Evolutionary conservation across 2,329 filamentous ascomycete genomes (phyloP).

Genomic region (Pezicula neosporulosa): DNA sequence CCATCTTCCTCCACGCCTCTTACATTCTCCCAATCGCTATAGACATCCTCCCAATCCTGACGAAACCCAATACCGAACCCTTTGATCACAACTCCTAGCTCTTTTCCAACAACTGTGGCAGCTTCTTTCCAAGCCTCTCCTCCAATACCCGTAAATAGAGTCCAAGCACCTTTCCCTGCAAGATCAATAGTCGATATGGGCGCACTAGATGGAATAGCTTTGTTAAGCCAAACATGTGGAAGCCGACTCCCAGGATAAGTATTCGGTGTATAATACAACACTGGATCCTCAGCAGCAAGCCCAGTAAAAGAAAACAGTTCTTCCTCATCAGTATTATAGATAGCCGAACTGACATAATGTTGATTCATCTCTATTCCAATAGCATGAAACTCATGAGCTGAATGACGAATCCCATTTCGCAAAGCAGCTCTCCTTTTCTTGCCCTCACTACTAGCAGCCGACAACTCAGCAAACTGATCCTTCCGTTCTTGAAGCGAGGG

Average conservation of each 20-base stretch:
- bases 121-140: slow-evolving; percentile 46
- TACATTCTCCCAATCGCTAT: slow-evolving; percentile 51
- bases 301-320: slow-evolving; percentile 47
- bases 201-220: slow-evolving; percentile 33
- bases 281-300: slow-evolving; percentile 55
- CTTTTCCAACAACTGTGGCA: slow-evolving; percentile 32
- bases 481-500: slow-evolving; percentile 26
- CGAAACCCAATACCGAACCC: slow-evolving; percentile 49
- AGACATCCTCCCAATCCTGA: slow-evolving; percentile 57
- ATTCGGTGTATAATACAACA: slow-evolving; percentile 33
- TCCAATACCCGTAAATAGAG: slow-evolving; percentile 47
- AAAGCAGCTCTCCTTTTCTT: slow-evolving; percentile 33
- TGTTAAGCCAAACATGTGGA: slow-evolving; percentile 60
- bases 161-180: slow-evolving; percentile 49
- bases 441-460: slow-evolving; percentile 31
- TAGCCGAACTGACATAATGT: not conserved
- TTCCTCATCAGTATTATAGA: slow-evolving; percentile 36
- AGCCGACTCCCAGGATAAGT: slow-evolving; percentile 29
- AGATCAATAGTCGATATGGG: slow-evolving; percentile 54
- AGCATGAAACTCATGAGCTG: slow-evolving; percentile 12
- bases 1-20: slow-evolving; percentile 53
- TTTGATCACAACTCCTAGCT: slow-evolving; percentile 42
- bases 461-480: slow-evolving; percentile 35
- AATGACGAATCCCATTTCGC: slow-evolving; percentile 35
- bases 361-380: slow-evolving; percentile 6